Evolutionary conservation across 108 stramenopile genomes (phyloP).

Genomic region (Aurantiochytrium sp.): DNA sequence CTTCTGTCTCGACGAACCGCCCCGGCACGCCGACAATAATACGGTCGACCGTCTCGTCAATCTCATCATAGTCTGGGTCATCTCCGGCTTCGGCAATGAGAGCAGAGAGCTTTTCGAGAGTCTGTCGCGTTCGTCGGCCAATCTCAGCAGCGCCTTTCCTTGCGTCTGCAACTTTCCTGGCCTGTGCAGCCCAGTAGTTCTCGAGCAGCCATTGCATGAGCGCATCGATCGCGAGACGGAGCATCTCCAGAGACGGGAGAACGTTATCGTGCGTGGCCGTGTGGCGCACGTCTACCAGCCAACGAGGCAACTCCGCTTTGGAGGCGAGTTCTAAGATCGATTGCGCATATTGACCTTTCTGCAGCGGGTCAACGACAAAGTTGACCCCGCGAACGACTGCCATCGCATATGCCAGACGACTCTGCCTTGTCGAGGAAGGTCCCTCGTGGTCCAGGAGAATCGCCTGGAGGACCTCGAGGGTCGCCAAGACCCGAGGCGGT

Average conservation of each 20-base stretch:
- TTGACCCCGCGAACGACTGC: background rate
- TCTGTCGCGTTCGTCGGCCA: background rate
- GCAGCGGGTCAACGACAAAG: background rate
- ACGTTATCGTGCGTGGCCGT: background rate
- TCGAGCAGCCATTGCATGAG: background rate
- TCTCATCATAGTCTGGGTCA: background rate
- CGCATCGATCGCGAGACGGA: background rate
- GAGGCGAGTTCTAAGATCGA: background rate
- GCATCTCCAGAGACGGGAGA: background rate
- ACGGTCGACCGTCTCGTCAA: background rate
- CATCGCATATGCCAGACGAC: background rate
- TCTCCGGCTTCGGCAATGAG: background rate
- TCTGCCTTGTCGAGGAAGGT: background rate
- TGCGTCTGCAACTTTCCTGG: background rate
- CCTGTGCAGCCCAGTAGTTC: background rate
- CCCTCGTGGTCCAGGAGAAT: background rate
- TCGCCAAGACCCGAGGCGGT: background rate
- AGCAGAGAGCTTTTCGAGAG: background rate
- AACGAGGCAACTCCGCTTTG: background rate
- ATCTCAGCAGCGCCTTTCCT: background rate
- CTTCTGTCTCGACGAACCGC: background rate
- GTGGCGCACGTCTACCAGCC: constrained; percentile 23
- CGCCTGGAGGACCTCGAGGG: background rate
- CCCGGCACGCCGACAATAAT: background rate
- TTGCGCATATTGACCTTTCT: background rate